Base-by-base conservation (phyloP, 2,329 filamentous ascomycete genomes). In the Claviceps spartinae region DNA sequence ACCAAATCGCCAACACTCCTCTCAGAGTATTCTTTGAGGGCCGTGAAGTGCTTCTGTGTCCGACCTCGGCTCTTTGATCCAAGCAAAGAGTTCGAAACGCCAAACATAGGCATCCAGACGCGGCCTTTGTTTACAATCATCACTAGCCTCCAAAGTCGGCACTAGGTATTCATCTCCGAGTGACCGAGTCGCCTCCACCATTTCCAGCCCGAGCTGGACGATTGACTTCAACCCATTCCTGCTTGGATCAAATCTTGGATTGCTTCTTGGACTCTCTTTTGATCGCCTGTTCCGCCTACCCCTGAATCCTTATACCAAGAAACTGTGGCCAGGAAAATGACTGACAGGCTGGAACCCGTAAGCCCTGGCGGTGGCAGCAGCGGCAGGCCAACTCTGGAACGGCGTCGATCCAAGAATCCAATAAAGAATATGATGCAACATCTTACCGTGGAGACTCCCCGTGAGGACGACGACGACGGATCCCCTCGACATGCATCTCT, bases 341-440 rank as follows among this genome's bases (percentile, higher is more conserved):
- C 63, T 18, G 62, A 65, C 46, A 60, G 53, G 22, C 54, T 65
- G 52, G 62, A 61, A 18, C 61, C 56, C 18, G 47, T 58, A 18
- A 57, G 58, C 16, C 59, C 57, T 6, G 55, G 57, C 48, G 59
- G 59, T 6, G 55, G 57, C 47, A 58, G 59, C 42, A 54, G 53
- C 48, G 59, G 59, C 42, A 54, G 54, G 42, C 61, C 60, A 44
- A 56, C 54, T 48, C 50, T 63, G 1, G 60, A 63, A 57, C 62
- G 63, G 40, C 63, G 64, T 38, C 59, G 65, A 24, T 67, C 64
- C 48, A 63, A 60, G 58, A 67, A 67, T 54, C 64, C 64, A 49
- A 58, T 67, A 47, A 62, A 60, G 49, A 66, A 62, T 52, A 67
- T 67, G 63, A 67, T 67, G 61, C 64, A 66, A 54, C 65, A 67